Evolutionary conservation across 768 basidiomycete species (phyloP).

Genomic region (Rubroboletus satanas): DNA sequence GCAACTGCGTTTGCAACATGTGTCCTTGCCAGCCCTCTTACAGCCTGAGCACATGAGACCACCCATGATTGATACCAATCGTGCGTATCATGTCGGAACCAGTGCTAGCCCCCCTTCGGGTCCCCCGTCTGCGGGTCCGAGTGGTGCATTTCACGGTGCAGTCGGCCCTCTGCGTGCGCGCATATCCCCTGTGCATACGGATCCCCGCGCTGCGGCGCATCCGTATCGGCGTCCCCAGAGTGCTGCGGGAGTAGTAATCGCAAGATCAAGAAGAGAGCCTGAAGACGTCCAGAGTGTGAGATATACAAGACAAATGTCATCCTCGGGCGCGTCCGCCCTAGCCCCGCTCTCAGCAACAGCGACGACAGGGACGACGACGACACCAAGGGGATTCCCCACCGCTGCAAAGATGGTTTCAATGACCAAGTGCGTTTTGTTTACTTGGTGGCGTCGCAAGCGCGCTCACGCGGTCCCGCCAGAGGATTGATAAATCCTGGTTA

Average conservation of each 20-base stretch:
- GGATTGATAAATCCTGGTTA: conserved; percentile 29
- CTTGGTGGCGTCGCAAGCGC: not conserved
- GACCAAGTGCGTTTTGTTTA: conserved; percentile 21
- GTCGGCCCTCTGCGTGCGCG: conserved; percentile 28
- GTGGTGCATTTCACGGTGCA: conserved; percentile 9
- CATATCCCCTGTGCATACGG: conserved; percentile 24
- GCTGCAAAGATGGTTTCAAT: conserved; percentile 10
- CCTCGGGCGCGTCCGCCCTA: conserved; percentile 8
- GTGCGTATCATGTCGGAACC: conserved; percentile 24
- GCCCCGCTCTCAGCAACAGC: conserved; percentile 6
- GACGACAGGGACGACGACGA: not conserved
- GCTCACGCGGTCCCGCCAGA: conserved; percentile 13
- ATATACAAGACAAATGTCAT: conserved; percentile 19
- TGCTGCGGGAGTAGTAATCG: conserved; percentile 20
- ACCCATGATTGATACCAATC: conserved; percentile 33
- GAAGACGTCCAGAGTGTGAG: conserved; percentile 30
- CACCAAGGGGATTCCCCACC: not conserved
- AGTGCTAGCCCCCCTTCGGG: conserved; percentile 32
- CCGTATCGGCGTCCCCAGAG: conserved; percentile 32
- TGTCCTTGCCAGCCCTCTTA: conserved; percentile 16
- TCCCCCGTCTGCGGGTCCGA: conserved; percentile 27
- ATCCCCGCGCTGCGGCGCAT: conserved; percentile 19
- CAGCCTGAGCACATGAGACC: conserved; percentile 32
- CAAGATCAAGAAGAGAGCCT: conserved; percentile 28
- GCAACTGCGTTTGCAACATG: conserved; percentile 24